Percentiles rank a stretch among this genome's conserved stretches.
Conservation (phyloP, 1,284 basidiomycete genomes). For the Tremellales sp. region DNA sequence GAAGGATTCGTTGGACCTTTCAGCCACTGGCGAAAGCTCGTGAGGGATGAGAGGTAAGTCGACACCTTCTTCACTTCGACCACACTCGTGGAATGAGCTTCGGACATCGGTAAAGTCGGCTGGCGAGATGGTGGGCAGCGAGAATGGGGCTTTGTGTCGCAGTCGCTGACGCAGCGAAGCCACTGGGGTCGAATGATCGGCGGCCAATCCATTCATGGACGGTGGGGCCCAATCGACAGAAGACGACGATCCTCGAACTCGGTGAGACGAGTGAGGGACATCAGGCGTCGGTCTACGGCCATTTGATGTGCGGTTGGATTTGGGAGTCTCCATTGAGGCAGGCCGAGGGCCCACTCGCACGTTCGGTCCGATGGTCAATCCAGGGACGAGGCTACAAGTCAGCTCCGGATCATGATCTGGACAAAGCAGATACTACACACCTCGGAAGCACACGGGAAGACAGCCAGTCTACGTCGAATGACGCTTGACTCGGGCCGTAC, state of each 20-base stretch:
- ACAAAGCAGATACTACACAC: slow-evolving; percentile 17
- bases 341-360: slow-evolving; percentile 14
- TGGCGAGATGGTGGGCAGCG: slow-evolving; percentile 17
- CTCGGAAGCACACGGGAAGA: slow-evolving; percentile 23
- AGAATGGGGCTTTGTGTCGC: slow-evolving; percentile 22
- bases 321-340: not conserved
- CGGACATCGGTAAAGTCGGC: slow-evolving; percentile 14
- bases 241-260: slow-evolving; percentile 13
- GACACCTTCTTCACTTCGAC: slow-evolving; percentile 9
- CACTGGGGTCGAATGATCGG: slow-evolving; percentile 1
- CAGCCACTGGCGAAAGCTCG: slow-evolving; percentile 10
- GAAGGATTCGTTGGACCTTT: slow-evolving; percentile 8
- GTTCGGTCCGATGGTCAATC: slow-evolving; percentile 19
- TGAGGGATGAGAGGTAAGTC: slow-evolving; percentile 26
- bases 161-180: slow-evolving; percentile 5
- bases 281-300: not conserved
- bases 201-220: slow-evolving; percentile 9
- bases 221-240: slow-evolving; percentile 22
- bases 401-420: not conserved
- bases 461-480: slow-evolving; percentile 30
- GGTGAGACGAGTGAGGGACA: not conserved
- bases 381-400: slow-evolving; percentile 16
- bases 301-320: slow-evolving; percentile 1
- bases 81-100: slow-evolving; percentile 18
- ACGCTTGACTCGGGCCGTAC: slow-evolving; percentile 8